A percentile compares a stretch with the other conserved stretches of the same genome.
These are phyloP conservation scores for Manihot esculenta DNA, from an alignment of 441 rosid genomes.

Conservation along the genomic window DNA sequence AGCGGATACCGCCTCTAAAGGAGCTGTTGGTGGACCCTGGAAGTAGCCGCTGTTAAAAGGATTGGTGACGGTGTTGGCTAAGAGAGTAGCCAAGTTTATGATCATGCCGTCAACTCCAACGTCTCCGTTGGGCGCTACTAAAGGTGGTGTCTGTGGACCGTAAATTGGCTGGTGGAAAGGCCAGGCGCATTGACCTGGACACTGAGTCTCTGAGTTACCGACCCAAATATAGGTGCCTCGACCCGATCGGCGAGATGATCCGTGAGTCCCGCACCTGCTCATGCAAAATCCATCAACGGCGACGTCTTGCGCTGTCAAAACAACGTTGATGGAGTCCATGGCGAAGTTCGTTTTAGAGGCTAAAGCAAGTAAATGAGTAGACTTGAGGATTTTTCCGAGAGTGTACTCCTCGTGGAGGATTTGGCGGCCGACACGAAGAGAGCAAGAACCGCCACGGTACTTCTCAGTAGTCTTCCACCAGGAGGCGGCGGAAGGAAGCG, in stretches of 20 bases:
- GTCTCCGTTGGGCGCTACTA: conserved; percentile 81
- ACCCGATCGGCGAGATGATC: conserved; percentile 33
- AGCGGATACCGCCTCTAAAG: conserved; percentile 84
- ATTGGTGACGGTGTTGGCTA: conserved; percentile 81
- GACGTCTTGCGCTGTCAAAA: conserved; percentile 71
- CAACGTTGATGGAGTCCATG: conserved; percentile 51
- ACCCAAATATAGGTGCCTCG: conserved; percentile 74
- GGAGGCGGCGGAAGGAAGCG: conserved; percentile 45
- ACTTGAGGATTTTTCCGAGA: conserved; percentile 59
- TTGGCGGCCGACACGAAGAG: conserved; percentile 57
- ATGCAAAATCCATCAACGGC: conserved; percentile 73
- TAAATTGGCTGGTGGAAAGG: conserved; percentile 93
- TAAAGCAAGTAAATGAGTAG: conserved; percentile 45
- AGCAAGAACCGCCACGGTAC: conserved; percentile 57
- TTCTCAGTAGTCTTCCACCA: conserved; percentile 86
- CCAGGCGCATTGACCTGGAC: conserved; percentile 94
- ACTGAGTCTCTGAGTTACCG: conserved; percentile 72
- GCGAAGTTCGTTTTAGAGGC: conserved; percentile 44
- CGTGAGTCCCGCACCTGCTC: conserved; percentile 75
- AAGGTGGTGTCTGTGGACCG: conserved; percentile 82
- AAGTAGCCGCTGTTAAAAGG: conserved; percentile 79
- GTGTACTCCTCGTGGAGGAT: conserved; percentile 51
- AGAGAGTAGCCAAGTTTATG: conserved; percentile 68
- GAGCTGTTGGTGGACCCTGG: conserved; percentile 83
- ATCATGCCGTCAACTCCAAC: conserved; percentile 91